Conservation (phyloP, 768 basidiomycete genomes). For the Nevesoporus exiguus region DNA sequence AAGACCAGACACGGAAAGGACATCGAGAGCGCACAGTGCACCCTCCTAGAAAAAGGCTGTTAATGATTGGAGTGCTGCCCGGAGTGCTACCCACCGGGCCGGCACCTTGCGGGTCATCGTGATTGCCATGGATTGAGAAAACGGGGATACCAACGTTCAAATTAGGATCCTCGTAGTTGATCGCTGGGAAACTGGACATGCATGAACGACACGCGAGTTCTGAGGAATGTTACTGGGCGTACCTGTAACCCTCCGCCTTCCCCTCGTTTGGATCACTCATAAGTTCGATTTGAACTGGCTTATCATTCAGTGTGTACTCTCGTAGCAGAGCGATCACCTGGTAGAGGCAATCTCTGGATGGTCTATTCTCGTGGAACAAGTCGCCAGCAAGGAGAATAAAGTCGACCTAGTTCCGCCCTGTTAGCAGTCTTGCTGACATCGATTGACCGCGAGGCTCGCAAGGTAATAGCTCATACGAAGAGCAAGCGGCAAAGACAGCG, state of each 20-base stretch:
- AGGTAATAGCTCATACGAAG: neutral
- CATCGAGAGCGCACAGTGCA: conserved; percentile 91
- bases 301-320: conserved; percentile 86
- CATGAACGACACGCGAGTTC: neutral
- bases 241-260: conserved; percentile 82
- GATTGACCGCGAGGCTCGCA: neutral
- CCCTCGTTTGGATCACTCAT: conserved; percentile 92
- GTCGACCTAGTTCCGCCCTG: conserved; percentile 63
- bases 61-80: neutral
- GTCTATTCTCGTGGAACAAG: conserved; percentile 96
- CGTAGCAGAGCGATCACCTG: conserved; percentile 85
- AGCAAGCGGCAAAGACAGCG: neutral
- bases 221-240: conserved; percentile 20
- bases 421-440: conserved; percentile 2
- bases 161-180: conserved; percentile 97
- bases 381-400: conserved; percentile 94
- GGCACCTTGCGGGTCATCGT: conserved; percentile 97
- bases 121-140: conserved; percentile 99
- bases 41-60: conserved; percentile 62
- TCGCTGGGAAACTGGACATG: conserved; percentile 78
- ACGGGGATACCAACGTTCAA: conserved; percentile 95
- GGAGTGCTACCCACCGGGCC: conserved; percentile 60
- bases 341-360: conserved; percentile 86
- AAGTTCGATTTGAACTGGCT: conserved; percentile 86
- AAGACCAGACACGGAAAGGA: conserved; percentile 90